Evolutionary conservation across 2,329 filamentous ascomycete species (phyloP), one percentile per base, ranked within the genome.

Genomic region (Fonsecaea monophora): DNA sequence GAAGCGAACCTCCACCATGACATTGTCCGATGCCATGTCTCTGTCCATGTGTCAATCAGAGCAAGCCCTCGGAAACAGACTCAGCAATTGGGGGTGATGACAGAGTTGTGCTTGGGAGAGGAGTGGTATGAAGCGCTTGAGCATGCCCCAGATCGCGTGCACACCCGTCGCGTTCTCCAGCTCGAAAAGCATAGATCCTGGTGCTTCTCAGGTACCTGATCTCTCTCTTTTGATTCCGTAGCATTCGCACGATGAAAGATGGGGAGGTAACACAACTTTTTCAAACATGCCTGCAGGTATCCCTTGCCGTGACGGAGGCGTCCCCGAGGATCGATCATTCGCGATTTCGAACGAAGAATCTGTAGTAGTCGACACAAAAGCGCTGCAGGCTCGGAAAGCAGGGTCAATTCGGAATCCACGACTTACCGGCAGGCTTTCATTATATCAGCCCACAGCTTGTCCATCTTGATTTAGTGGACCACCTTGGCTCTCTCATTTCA

Each of bases 301-400:
- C 9, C 18, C 45, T 50, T 50, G 45, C 18, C 25, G 45, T 21
- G 15, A 18, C 9, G 45, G 45, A 50, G 25, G 42, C 21, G 25
- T 35, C 21, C 50, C 40, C 13, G 57, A 25, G 25, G 48, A 8
- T n/a, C 40, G 59, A 38, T 61, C 59, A 30, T 4, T 83, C 81
- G 45, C 81, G 77, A 60, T 86, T 83, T 50, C 65, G 62, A 18
- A 82, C 80, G 40, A 85, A 83, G 48, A 85, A 81, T n/a, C 87
- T 87, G 76, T 90, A 92, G 57, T 99, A 85, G 74, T 97, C 94
- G 58, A 95, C 84, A 13, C 94, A 87, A 8, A 99, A 84, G 66
- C 92, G 89, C 77, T 96, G 94, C 92, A 94, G 98, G 63, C 92
- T 91, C 73, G 92, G 1, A 89, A 70, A 97, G 90, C 18, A 99